Evolutionary conservation across 495 filamentous ascomycete genomes (phyloP).

Genomic region (Clavariopsis aquatica): DNA sequence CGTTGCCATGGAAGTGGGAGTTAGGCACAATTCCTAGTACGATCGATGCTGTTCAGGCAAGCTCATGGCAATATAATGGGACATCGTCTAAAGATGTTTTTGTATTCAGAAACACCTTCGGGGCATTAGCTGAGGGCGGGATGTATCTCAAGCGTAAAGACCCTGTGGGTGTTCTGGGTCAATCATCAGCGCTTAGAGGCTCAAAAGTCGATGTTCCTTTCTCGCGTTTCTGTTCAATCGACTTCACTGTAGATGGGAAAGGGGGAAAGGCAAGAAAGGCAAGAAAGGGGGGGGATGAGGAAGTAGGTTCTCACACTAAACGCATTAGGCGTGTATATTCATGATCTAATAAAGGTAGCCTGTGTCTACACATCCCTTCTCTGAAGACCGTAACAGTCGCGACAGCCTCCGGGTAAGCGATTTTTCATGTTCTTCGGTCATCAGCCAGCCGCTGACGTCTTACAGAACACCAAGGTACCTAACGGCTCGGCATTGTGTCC

Average conservation of each 20-base stretch:
- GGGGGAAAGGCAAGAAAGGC: not conserved
- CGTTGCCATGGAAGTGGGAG: constrained; percentile 14
- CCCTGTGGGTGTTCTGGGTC: not conserved
- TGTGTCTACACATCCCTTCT: not conserved
- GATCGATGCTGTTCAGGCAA: constrained; percentile 11
- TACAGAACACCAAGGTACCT: not conserved
- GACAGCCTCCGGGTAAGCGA: not conserved
- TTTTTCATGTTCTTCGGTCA: not conserved
- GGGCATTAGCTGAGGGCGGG: constrained; percentile 31
- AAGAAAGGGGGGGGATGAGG: not conserved
- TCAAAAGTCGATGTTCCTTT: constrained; percentile 36
- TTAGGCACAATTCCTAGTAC: constrained; percentile 33
- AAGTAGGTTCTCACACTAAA: not conserved
- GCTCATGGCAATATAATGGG: constrained; percentile 7
- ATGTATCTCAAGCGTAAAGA: constrained; percentile 15
- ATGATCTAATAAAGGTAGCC: not conserved
- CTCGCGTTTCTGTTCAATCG: constrained; percentile 19
- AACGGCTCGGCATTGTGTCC: not conserved
- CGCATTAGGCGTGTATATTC: not conserved
- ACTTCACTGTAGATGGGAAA: not conserved
- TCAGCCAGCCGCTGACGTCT: not conserved
- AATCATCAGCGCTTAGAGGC: not conserved
- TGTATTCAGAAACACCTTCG: constrained; percentile 28
- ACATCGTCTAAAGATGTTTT: not conserved
- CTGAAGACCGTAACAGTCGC: not conserved